Conservation (phyloP, 192 early-diverging fungal species). For the Coemansia asiatica region DNA sequence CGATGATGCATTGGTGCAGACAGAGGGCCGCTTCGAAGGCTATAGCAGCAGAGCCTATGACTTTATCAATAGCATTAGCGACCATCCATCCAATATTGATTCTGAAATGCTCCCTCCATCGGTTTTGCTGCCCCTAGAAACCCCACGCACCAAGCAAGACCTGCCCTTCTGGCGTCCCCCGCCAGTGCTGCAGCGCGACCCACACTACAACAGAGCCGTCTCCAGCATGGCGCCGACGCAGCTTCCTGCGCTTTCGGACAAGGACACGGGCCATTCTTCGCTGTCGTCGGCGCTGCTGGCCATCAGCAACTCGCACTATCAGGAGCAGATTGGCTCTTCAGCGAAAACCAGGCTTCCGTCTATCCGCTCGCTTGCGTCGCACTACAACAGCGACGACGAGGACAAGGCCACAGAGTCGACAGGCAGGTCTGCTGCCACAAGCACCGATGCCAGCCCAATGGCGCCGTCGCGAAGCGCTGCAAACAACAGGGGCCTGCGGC, state of each 20-base stretch:
- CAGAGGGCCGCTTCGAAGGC: background rate
- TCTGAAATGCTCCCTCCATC: constrained; percentile 29
- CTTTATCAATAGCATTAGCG: background rate
- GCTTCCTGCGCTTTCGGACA: background rate
- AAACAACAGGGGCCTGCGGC: constrained; percentile 5
- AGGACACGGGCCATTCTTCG: background rate
- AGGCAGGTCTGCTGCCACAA: background rate
- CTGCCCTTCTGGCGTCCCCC: constrained; percentile 58
- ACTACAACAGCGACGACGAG: constrained; percentile 10
- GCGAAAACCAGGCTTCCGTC: constrained; percentile 2
- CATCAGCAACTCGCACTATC: constrained; percentile 43
- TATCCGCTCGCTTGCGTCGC: constrained; percentile 8
- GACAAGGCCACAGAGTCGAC: background rate
- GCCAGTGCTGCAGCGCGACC: constrained; percentile 47
- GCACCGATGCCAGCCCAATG: background rate
- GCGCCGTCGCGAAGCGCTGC: background rate
- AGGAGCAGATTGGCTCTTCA: constrained; percentile 8
- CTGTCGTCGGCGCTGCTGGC: constrained; percentile 41
- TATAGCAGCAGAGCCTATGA: background rate
- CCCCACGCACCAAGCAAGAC: constrained; percentile 10
- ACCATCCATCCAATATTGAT: background rate
- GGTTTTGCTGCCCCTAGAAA: constrained; percentile 22
- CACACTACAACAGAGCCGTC: constrained; percentile 37
- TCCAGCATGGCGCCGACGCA: background rate
- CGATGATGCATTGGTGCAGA: background rate